Evolutionary conservation across 1,284 basidiomycete species (phyloP).

Genomic region (Inonotus hispidus): DNA sequence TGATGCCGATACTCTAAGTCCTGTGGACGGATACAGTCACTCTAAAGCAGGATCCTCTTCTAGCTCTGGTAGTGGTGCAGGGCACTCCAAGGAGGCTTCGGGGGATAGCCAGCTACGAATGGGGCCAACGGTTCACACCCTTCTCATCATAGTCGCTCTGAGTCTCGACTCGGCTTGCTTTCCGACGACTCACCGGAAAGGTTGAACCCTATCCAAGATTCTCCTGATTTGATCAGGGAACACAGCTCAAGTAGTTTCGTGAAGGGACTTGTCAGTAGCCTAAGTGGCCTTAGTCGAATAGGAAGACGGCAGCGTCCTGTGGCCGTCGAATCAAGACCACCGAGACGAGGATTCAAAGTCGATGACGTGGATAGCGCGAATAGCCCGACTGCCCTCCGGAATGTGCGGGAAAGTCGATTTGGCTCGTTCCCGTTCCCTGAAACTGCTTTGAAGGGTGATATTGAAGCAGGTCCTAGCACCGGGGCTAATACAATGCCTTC

Average conservation of each 20-base stretch:
- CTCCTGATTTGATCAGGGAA: conserved; percentile 7
- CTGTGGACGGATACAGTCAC: neutral
- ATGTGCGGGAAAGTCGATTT: neutral
- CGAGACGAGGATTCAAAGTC: conserved; percentile 13
- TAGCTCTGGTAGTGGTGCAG: neutral
- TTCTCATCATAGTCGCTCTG: neutral
- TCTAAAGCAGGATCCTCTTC: neutral
- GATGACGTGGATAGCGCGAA: conserved; percentile 16
- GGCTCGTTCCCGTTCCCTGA: neutral
- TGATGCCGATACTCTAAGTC: conserved; percentile 2
- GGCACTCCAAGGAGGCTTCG: neutral
- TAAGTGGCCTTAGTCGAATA: neutral
- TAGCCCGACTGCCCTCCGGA: neutral
- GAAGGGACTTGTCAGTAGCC: neutral
- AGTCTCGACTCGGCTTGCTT: conserved; percentile 3
- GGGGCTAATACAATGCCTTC: neutral
- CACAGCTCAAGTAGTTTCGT: neutral
- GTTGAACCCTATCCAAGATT: conserved; percentile 6
- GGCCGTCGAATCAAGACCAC: conserved; percentile 12
- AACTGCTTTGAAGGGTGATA: neutral
- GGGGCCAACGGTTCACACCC: neutral
- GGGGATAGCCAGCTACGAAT: neutral
- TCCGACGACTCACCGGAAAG: neutral
- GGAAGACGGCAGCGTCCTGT: conserved; percentile 3
- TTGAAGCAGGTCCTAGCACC: neutral